Percentiles rank a stretch among this genome's conserved stretches.
Evolutionary conservation across 169 alveolate genomes (phyloP).

Genomic region (Plasmodium billcollinsi): DNA sequence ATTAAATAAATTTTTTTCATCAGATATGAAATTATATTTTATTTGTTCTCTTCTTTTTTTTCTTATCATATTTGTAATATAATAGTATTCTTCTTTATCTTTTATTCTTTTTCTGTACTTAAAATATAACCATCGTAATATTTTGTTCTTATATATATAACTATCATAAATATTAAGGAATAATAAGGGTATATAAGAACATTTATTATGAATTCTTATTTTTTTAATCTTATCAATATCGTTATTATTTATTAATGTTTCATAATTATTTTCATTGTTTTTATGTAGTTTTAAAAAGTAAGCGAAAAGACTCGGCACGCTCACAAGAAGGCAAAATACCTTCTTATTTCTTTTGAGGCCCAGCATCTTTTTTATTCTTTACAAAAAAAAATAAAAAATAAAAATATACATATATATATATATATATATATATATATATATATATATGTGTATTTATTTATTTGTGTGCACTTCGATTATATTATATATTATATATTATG

Average conservation of each 20-base stretch:
- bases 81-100: background rate
- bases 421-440: too few species aligned
- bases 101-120: background rate
- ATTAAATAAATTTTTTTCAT: conserved; percentile 44
- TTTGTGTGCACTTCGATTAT: too few species aligned
- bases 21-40: conserved; percentile 38
- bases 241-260: conserved; percentile 13
- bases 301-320: conserved; percentile 1
- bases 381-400: background rate
- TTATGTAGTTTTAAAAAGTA: conserved; percentile 10
- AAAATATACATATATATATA: too few species aligned
- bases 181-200: conserved; percentile 43
- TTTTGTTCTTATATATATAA: conserved; percentile 50
- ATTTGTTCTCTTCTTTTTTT: background rate
- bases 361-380: background rate
- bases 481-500: too few species aligned
- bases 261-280: conserved; percentile 1
- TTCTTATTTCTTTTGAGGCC: conserved; percentile 13
- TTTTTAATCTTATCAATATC: conserved; percentile 34
- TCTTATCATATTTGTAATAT: background rate
- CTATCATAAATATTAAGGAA: conserved; percentile 42
- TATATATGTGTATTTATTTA: too few species aligned
- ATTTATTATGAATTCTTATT: conserved; percentile 22
- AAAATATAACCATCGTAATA: conserved; percentile 6
- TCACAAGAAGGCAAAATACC: conserved; percentile 9